Percentiles rank a stretch among this genome's conserved stretches.
Evolutionary conservation across 2,329 filamentous ascomycete species (phyloP).

Genomic region (Pseudogymnoascus sp.): DNA sequence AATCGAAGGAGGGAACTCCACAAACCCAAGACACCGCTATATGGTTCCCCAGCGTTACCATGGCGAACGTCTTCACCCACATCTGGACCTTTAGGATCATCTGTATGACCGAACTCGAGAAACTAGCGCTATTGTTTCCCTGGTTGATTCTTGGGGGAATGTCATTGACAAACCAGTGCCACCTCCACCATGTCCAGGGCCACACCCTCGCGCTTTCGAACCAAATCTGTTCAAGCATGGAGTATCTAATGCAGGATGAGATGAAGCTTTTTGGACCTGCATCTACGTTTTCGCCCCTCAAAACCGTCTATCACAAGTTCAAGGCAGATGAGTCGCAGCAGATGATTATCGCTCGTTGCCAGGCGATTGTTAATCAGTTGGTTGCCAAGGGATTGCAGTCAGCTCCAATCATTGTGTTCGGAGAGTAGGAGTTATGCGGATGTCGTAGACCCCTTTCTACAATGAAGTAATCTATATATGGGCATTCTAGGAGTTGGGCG

Average conservation of each 20-base stretch:
- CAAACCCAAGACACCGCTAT: constrained; percentile 13
- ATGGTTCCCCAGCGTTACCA: constrained; percentile 31
- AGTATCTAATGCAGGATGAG: constrained; percentile 33
- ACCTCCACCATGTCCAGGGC: not conserved
- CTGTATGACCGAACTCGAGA: constrained; percentile 22
- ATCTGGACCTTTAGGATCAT: constrained; percentile 34
- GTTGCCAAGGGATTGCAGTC: not conserved
- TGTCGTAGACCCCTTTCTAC: not conserved
- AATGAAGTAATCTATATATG: not conserved
- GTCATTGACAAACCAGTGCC: not conserved
- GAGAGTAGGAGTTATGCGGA: not conserved
- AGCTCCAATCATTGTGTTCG: not conserved
- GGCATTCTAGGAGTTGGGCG: too few species aligned
- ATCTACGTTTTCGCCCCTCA: constrained; percentile 19
- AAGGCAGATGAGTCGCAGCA: not conserved
- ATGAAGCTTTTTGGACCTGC: constrained; percentile 35
- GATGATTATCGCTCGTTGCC: not conserved
- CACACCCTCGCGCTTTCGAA: constrained; percentile 17
- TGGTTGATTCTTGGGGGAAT: not conserved
- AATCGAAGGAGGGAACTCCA: not conserved
- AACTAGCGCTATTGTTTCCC: not conserved
- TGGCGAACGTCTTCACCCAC: constrained; percentile 33
- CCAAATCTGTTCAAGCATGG: constrained; percentile 30
- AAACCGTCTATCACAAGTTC: not conserved
- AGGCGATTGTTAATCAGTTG: not conserved